phyloP scores from a whole-genome alignment of 2,329 filamentous ascomycete species.

The Neurospora sp. region DNA sequence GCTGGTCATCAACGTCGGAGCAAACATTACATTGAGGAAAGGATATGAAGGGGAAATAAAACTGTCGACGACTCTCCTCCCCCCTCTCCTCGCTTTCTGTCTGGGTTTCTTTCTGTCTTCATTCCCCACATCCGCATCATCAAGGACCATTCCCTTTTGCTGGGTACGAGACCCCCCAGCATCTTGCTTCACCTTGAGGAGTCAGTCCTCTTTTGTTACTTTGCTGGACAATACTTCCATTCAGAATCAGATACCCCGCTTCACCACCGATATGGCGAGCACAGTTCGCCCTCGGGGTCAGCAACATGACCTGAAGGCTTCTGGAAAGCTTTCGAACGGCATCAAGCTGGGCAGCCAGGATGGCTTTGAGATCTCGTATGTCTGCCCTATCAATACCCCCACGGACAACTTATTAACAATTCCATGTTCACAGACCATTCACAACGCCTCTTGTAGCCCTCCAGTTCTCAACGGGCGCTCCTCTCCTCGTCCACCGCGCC shows the following conservation, averaged over 20 bases:
- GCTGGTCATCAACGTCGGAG: neutral
- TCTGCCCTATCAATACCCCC: too few relatives aligned
- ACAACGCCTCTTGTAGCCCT: slow-evolving; percentile 2
- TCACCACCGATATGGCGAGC: neutral
- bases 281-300: neutral
- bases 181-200: neutral
- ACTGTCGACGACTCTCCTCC: neutral
- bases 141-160: neutral
- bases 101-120: neutral
- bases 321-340: neutral
- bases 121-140: neutral
- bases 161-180: neutral
- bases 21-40: neutral
- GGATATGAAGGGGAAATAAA: neutral
- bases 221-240: neutral
- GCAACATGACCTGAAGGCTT: neutral
- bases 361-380: neutral
- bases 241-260: neutral
- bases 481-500: slow-evolving; percentile 4
- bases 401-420: too few relatives aligned
- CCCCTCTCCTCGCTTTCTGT: neutral
- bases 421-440: slow-evolving; percentile 5
- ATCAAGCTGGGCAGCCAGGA: neutral
- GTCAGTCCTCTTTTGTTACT: neutral
- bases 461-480: neutral